Evolutionary conservation across 75 land plant species (phyloP).

Genomic region (Picea sitchensis): DNA sequence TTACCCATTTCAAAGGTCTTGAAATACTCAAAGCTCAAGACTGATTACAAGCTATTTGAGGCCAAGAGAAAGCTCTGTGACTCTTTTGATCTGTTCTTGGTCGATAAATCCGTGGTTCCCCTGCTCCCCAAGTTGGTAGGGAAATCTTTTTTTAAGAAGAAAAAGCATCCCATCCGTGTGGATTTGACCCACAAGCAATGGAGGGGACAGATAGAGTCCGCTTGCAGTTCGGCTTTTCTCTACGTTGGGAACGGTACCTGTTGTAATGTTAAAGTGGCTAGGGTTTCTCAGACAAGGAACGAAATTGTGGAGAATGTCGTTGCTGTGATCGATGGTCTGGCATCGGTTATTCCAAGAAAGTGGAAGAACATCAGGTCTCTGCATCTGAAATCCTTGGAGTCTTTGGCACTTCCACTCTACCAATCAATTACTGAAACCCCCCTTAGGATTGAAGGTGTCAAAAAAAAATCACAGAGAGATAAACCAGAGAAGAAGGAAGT

Average conservation of each 20-base stretch:
- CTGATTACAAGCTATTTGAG: slow-evolving; percentile 53
- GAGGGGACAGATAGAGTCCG: slow-evolving; percentile 57
- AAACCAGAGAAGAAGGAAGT: slow-evolving; percentile 4
- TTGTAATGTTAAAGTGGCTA: slow-evolving; percentile 56
- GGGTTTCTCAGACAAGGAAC: slow-evolving; percentile 39
- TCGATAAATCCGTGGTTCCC: slow-evolving; percentile 55
- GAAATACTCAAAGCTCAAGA: slow-evolving; percentile 55
- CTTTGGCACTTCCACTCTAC: slow-evolving; percentile 73
- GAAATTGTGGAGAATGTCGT: slow-evolving; percentile 62
- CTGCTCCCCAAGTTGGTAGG: slow-evolving; percentile 59
- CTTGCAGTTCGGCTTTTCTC: slow-evolving; percentile 48
- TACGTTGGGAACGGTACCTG: slow-evolving; percentile 70
- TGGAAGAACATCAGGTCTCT: slow-evolving; percentile 66
- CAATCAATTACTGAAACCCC: slow-evolving; percentile 43
- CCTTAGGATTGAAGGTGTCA: slow-evolving; percentile 17
- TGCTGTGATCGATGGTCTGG: slow-evolving; percentile 56
- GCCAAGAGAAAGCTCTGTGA: slow-evolving; percentile 79
- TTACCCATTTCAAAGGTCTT: slow-evolving; percentile 61
- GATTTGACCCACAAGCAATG: slow-evolving; percentile 53
- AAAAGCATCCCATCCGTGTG: slow-evolving; percentile 74
- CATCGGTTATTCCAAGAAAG: slow-evolving; percentile 51
- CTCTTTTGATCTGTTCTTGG: slow-evolving; percentile 70
- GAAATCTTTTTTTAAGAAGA: slow-evolving; percentile 75
- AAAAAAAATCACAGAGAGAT: background rate
- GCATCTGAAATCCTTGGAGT: slow-evolving; percentile 66